Base-by-base conservation (phyloP, 768 basidiomycete species). In the Gloeopeniophorella convolvens region DNA sequence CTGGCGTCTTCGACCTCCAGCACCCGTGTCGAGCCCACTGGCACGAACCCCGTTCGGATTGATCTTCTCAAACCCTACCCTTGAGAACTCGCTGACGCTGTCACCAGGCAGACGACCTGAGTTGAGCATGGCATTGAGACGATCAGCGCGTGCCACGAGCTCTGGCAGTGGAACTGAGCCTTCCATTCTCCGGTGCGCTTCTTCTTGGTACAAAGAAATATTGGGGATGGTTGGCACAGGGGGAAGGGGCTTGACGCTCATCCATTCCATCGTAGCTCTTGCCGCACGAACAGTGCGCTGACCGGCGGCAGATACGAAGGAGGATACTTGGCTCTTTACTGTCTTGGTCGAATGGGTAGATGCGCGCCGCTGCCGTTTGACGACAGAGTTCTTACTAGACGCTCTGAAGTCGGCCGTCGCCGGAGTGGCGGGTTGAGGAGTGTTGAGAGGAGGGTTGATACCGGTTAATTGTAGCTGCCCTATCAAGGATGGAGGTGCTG, bases 181-280 rank as follows among this genome's bases (percentile, higher is more conserved):
- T 40, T 82, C 82, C 37, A 62, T 64, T 49, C 67, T 70, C 37
- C 68, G 68, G 55, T 72, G 66, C 31, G 70, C 71, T 45, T 62
- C 64, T 51, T 76, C 75, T 11, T 62, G 61, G 2, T 69, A 63
- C 28, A 78, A 57, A 7, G 76, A 64, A 16, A 74, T 71, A 40
- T 73, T 63, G 2, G 78, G 73, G 12, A 78, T 70, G 16, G 64
- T 66, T 13, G 82, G 82, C 21, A 83, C 70, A 1, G 79, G 80
- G 6, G 82, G 81, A 13, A 83, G 64, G 3, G 80, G 79, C 60
- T 82, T 82, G 21, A 60, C 55, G 50, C 63, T 73, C 50, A 70
- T 67, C 75, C 76, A 72, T 15, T 56, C 57, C 11, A 49, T 9
- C 13, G 55, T 52, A n/a, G 40, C 28, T 11, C 40, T 41, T 5